Evolutionary conservation across 148 eudicot genomes (phyloP).

Genomic region (Persicaria maculosa): DNA sequence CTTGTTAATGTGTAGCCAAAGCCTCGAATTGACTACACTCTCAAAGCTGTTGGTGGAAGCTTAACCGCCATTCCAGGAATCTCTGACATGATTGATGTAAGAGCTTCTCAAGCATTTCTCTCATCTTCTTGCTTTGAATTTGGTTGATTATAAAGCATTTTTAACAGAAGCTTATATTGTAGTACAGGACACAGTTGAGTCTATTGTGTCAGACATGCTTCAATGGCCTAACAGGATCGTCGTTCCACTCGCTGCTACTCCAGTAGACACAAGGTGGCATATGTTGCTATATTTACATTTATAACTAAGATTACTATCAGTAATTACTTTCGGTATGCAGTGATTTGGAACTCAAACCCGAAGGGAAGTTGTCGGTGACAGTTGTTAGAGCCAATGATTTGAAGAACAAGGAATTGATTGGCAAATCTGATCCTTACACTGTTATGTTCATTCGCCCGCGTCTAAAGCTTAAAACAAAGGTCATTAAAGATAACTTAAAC

Average conservation of each 20-base stretch:
- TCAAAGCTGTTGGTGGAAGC: conserved; percentile 96
- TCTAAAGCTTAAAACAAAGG: conserved; percentile 77
- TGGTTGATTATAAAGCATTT: background rate
- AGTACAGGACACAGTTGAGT: conserved; percentile 69
- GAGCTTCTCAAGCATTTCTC: conserved; percentile 18
- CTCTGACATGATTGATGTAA: conserved; percentile 94
- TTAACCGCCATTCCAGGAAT: conserved; percentile 92
- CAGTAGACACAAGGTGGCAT: conserved; percentile 53
- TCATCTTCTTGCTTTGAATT: conserved; percentile 5
- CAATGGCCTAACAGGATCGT: conserved; percentile 99
- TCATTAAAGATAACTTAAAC: conserved; percentile 72
- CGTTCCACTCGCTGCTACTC: conserved; percentile 85
- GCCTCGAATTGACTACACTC: conserved; percentile 82
- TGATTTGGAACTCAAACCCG: conserved; percentile 97
- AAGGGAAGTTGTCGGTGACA: conserved; percentile 70
- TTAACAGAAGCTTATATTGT: conserved; percentile 11
- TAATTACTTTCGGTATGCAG: conserved; percentile 30
- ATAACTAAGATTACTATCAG: background rate
- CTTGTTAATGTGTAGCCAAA: conserved; percentile 55
- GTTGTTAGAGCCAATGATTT: conserved; percentile 70
- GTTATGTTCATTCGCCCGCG: conserved; percentile 59
- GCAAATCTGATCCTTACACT: conserved; percentile 92
- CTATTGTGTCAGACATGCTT: conserved; percentile 80
- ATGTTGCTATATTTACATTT: background rate
- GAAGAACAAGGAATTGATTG: conserved; percentile 90